Evolutionary conservation across 2,329 filamentous ascomycete genomes (phyloP).

Genomic region (Trichoderma atroviride): DNA sequence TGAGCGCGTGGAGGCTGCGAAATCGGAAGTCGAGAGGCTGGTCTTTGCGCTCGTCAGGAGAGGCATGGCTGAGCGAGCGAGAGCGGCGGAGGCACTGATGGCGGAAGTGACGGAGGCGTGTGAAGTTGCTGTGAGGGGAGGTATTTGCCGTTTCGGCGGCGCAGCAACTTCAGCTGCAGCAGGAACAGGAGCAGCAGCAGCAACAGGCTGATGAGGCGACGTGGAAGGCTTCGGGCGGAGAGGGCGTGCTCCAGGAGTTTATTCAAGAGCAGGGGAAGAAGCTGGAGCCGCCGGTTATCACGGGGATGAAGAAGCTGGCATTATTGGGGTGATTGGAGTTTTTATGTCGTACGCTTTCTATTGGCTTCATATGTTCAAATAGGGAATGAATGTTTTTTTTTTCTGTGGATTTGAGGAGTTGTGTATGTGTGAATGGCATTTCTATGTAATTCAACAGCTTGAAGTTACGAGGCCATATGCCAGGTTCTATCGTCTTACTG

Average conservation of each 20-base stretch:
- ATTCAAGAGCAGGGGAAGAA: constrained; percentile 50
- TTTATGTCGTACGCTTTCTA: neutral
- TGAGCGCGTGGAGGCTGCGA: constrained; percentile 74
- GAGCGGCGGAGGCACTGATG: constrained; percentile 74
- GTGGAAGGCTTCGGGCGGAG: constrained; percentile 50
- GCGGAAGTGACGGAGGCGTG: constrained; percentile 74
- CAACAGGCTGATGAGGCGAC: constrained; percentile 29
- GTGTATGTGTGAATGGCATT: too few relatives aligned
- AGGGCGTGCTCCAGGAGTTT: constrained; percentile 56
- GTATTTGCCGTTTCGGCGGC: constrained; percentile 57
- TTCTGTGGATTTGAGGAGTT: too few relatives aligned
- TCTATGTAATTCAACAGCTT: too few relatives aligned
- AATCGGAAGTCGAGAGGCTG: constrained; percentile 72
- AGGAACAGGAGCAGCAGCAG: constrained; percentile 27
- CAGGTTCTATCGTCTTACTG: too few relatives aligned
- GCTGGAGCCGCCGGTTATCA: constrained; percentile 54
- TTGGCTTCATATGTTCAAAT: neutral
- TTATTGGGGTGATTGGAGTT: constrained; percentile 48
- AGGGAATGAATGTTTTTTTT: neutral
- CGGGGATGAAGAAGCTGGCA: constrained; percentile 52
- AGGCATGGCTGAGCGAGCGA: constrained; percentile 84
- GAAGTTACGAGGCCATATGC: too few relatives aligned
- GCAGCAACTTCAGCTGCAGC: constrained; percentile 29
- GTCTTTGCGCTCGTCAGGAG: constrained; percentile 77
- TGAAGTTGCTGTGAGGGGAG: constrained; percentile 64